Conservation (phyloP, 1,284 basidiomycete species). For the Heliocybe sulcata region DNA sequence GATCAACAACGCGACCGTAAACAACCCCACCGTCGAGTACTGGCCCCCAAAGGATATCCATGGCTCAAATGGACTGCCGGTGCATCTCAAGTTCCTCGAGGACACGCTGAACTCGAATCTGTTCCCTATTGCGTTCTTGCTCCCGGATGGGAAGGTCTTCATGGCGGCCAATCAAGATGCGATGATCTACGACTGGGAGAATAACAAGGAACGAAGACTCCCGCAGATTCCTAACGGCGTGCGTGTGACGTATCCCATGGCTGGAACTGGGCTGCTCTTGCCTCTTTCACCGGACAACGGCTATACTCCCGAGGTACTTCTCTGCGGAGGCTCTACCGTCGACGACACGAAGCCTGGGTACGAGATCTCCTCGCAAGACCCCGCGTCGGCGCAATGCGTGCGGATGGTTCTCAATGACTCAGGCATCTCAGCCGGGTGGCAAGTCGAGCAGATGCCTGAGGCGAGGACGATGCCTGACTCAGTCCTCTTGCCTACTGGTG, state of each 20-base stretch:
- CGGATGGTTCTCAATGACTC: slow-evolving; percentile 57
- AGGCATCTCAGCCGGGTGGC: slow-evolving; percentile 69
- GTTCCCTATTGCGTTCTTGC: slow-evolving; percentile 69
- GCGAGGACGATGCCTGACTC: slow-evolving; percentile 74
- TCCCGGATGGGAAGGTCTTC: slow-evolving; percentile 72
- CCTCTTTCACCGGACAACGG: slow-evolving; percentile 57
- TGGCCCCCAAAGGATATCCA: slow-evolving; percentile 71
- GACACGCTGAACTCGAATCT: slow-evolving; percentile 76
- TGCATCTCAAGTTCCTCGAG: slow-evolving; percentile 55
- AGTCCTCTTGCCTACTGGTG: slow-evolving; percentile 77
- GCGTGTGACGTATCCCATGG: slow-evolving; percentile 78
- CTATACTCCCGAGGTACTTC: slow-evolving; percentile 63
- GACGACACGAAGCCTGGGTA: slow-evolving; percentile 55
- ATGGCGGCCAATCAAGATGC: slow-evolving; percentile 75
- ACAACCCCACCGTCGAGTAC: slow-evolving; percentile 79
- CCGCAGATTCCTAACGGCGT: slow-evolving; percentile 74
- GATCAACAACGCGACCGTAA: slow-evolving; percentile 72
- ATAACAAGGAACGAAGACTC: slow-evolving; percentile 56
- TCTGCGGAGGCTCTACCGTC: slow-evolving; percentile 73
- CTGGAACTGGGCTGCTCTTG: slow-evolving; percentile 64
- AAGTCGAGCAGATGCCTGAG: slow-evolving; percentile 67
- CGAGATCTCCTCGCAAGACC: slow-evolving; percentile 61
- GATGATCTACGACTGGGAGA: slow-evolving; percentile 74
- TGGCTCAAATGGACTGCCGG: slow-evolving; percentile 56
- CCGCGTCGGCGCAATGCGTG: slow-evolving; percentile 67